These are phyloP conservation scores for Astrothelium subdiscretum DNA, from an alignment of 495 filamentous ascomycete genomes.

Conservation along the genomic window DNA sequence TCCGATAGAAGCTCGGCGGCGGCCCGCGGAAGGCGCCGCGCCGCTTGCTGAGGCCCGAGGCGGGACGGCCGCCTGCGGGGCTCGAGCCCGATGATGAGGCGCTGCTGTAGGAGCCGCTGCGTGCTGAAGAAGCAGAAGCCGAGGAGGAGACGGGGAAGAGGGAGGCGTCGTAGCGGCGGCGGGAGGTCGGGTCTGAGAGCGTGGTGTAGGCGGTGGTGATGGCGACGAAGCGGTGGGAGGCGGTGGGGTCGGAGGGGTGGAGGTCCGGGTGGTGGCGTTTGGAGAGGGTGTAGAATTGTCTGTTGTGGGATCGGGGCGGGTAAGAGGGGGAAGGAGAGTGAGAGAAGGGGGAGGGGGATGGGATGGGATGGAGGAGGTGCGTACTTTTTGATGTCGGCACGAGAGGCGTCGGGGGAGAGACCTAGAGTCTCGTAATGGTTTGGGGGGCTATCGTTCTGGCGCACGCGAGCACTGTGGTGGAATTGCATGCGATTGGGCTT, in stretches of 20 bases:
- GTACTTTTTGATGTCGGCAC: conserved; percentile 75
- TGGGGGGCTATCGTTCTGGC: conserved; percentile 19
- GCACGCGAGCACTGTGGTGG: conserved; percentile 20
- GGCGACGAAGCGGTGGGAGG: conserved; percentile 66
- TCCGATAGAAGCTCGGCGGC: conserved; percentile 76
- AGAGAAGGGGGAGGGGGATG: neutral
- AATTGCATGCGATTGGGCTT: conserved; percentile 14
- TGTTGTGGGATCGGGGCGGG: conserved; percentile 19
- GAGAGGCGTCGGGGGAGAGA: conserved; percentile 53
- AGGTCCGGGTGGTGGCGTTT: conserved; percentile 89
- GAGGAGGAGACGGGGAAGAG: conserved; percentile 28
- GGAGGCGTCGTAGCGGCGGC: conserved; percentile 68
- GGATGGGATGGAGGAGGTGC: conserved; percentile 4
- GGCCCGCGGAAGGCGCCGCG: conserved; percentile 67
- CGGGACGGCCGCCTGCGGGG: conserved; percentile 22
- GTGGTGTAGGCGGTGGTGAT: conserved; percentile 79
- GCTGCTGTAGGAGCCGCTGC: conserved; percentile 20
- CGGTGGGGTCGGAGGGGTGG: conserved; percentile 63
- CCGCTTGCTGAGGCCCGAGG: conserved; percentile 65
- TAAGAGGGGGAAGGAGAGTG: neutral
- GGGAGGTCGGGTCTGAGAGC: conserved; percentile 59
- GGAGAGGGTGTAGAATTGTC: conserved; percentile 86
- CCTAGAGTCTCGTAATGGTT: conserved; percentile 80
- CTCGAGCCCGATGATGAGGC: conserved; percentile 30
- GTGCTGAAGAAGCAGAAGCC: conserved; percentile 20